phyloP scores from a whole-genome alignment of 371 early-diverging fungal genomes.

The Mucor plumbeus region DNA sequence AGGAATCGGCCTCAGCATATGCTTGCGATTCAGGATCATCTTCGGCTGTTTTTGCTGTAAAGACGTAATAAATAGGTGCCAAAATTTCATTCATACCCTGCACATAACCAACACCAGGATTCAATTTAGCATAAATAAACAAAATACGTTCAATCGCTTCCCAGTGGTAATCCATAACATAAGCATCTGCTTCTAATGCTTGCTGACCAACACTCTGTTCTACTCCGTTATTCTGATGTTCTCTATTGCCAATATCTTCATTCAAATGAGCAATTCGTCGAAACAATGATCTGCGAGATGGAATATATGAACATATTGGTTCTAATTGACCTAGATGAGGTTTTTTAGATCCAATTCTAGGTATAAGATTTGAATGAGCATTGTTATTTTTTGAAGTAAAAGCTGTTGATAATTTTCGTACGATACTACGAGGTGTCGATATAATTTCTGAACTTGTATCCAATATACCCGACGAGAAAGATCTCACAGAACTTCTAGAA shows the following conservation, averaged over 20 bases:
- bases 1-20: conserved; percentile 88
- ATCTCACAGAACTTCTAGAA: conserved; percentile 48
- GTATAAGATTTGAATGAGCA: conserved; percentile 10
- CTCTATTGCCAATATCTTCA: conserved; percentile 58
- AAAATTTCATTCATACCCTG: conserved; percentile 93
- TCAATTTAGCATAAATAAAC: conserved; percentile 84
- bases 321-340: conserved; percentile 25
- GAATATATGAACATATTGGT: conserved; percentile 61
- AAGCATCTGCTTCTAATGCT: conserved; percentile 27
- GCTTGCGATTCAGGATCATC: conserved; percentile 66
- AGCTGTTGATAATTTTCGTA: conserved; percentile 52
- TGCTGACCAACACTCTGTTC: conserved; percentile 14
- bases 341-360: conserved; percentile 23
- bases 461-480: conserved; percentile 41
- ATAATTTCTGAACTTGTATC: conserved; percentile 32
- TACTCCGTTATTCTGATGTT: conserved; percentile 41
- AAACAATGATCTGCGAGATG: conserved; percentile 67
- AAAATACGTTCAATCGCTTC: conserved; percentile 84
- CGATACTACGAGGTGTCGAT: conserved; percentile 47
- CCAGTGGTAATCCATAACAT: conserved; percentile 75
- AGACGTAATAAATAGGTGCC: conserved; percentile 84
- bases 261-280: conserved; percentile 69
- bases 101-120: conserved; percentile 87
- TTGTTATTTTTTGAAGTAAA: conserved; percentile 27
- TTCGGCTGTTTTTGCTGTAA: conserved; percentile 50